Evolutionary conservation across 2,329 filamentous ascomycete genomes (phyloP).

Genomic region (Ascocoryne sarcoides): DNA sequence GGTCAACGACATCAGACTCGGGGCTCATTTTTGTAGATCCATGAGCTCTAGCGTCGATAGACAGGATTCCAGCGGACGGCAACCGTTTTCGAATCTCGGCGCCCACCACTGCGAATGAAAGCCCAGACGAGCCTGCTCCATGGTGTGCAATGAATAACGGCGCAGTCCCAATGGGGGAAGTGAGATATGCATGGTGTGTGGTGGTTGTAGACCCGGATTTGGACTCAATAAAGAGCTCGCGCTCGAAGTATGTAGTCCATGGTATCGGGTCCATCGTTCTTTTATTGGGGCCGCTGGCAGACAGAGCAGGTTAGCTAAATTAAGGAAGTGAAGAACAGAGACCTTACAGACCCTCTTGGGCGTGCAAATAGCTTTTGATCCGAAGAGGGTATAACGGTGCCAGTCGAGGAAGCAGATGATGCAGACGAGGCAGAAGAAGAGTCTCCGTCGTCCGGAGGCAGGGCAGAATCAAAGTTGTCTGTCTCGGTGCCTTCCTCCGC

Average conservation of each 20-base stretch:
- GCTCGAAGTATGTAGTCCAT: slow-evolving; percentile 87
- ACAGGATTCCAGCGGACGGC: slow-evolving; percentile 74
- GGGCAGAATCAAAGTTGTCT: slow-evolving; percentile 34
- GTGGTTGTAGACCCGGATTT: slow-evolving; percentile 37
- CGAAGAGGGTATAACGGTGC: slow-evolving; percentile 77
- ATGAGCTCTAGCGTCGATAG: slow-evolving; percentile 79
- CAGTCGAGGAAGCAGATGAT: slow-evolving; percentile 85
- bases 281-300: slow-evolving; percentile 24
- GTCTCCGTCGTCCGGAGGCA: slow-evolving; percentile 44
- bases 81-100: slow-evolving; percentile 68
- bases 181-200: slow-evolving; percentile 79
- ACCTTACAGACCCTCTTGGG: slow-evolving; percentile 50
- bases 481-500: slow-evolving; percentile 23
- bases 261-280: slow-evolving; percentile 32
- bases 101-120: slow-evolving; percentile 80
- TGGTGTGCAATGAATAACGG: slow-evolving; percentile 92
- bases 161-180: slow-evolving; percentile 61
- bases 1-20: slow-evolving; percentile 43
- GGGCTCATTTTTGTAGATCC: slow-evolving; percentile 53
- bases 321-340: not conserved
- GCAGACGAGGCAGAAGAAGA: slow-evolving; percentile 65
- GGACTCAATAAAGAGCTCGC: slow-evolving; percentile 67
- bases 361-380: slow-evolving; percentile 66
- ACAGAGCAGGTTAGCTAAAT: slow-evolving; percentile 8
- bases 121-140: slow-evolving; percentile 83